Evolutionary conservation across 306 rosid genomes (phyloP), one percentile per base, ranked within the genome.

Genomic region (Fragaria iinumae): DNA sequence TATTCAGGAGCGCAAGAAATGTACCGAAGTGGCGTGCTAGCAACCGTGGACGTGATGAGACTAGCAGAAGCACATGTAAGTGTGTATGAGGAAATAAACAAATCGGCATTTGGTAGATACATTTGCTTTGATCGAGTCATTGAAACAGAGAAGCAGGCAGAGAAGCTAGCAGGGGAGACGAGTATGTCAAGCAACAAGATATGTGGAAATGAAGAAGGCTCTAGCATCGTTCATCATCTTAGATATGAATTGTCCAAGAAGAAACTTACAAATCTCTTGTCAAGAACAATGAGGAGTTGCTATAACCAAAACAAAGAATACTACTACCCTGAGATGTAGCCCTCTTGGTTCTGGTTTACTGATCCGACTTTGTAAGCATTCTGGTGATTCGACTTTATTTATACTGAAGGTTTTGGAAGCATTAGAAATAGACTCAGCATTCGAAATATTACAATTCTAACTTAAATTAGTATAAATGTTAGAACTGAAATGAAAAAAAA

Each of bases 101-200:
- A 17, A 56, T 77, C 89, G 34, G 89, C 93, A 48, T 82, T 47
- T 20, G 97, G 99, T 0, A 90, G 99, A 80, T 95, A 95, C 90
- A 79, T 92, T 21, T 90, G 97, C 69, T 95, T 72, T 67, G 97
- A 95, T 63, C 39, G 72, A 29, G 74, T 91, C 0, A 73, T 95
- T 44, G 65, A 75, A 17, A 74, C 74, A 0, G 82, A 78, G 9
- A 81, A 44, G 23, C 86, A 81, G 59, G 99, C 88, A 44, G 92
- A 87, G 76, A 87, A 83, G 63, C 74, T 95, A 16, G 97, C 97
- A 4, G 67, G 72, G 34, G 88, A 88, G 11, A 73, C 72, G 0
- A 76, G 87, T 3, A 27, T 88, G 80, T 77, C 89, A 0, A 67
- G 67, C 32, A 78, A 73, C 44, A 95, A 85, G 78, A 87, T 92